Evolutionary conservation across 495 filamentous ascomycete genomes (phyloP), one percentile per base, ranked within the genome.

Genomic region (Xylaria sp.): DNA sequence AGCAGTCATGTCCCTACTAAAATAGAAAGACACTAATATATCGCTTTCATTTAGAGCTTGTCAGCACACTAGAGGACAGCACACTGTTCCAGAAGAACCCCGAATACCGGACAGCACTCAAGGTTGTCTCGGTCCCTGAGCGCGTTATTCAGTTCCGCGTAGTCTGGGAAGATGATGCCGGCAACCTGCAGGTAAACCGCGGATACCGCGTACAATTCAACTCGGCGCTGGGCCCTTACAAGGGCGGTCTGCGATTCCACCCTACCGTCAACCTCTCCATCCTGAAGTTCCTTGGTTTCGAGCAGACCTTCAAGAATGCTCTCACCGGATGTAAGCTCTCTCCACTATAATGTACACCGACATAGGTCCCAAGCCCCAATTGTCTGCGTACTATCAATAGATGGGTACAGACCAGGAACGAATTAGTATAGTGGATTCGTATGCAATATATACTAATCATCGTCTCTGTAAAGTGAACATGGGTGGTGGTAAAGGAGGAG

Each of bases 231-330:
- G 96, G 96, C 64, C 96, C 96, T 44, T 99, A 97, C 91, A 99
- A 99, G 88, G 96, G 96, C 73, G 96, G 96, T 78, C 90, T 98
- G 74, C 88, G 96, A 68, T 95, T 99, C 86, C 96, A 99, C 81
- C 96, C 95, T 66, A 89, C 92, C 19, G 96, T 99, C 84, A 99
- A 99, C 86, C 87, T 99, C 70, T 97, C 93, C 74, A 95, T 99
- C 79, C 88, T 99, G 73, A 99, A 99, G 86, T 98, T 98, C 88
- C 87, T 99, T 76, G 96, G 95, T 67, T 98, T 98, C 81, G 96
- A 99, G 91, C 96, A 99, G 88, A 96, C 93, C 85, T 98, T 99
- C 88, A 99, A 99, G 91, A 99, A 99, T 94, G 96, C 96, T 73
- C 86, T 99, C 76, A 98, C 96, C 71, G 96, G 96, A 74, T 84